Conservation (phyloP, 495 filamentous ascomycete genomes). For the Penicillium malachiteum region DNA sequence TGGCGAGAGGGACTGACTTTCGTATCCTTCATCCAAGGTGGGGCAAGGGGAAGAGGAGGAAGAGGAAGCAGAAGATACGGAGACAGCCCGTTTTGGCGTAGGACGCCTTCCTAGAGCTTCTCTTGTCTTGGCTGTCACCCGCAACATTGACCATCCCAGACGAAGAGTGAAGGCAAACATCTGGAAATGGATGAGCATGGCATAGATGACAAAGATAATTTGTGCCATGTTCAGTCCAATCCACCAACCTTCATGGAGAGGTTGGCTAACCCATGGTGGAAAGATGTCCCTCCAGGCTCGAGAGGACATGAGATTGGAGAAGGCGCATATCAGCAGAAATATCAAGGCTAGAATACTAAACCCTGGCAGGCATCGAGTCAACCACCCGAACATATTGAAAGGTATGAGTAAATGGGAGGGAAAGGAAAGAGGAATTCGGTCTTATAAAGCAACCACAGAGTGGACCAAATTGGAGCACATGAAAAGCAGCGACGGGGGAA, state of each 20-base stretch:
- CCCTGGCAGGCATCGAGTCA: constrained; percentile 38
- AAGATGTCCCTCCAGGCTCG: constrained; percentile 20
- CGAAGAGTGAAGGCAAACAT: constrained; percentile 32
- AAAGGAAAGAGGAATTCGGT: background rate
- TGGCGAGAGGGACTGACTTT: constrained; percentile 10
- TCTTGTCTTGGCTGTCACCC: constrained; percentile 22
- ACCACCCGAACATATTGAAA: constrained; percentile 27
- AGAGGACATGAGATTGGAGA: constrained; percentile 20
- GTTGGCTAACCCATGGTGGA: constrained; percentile 4
- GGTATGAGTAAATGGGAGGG: background rate
- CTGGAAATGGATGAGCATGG: constrained; percentile 29
- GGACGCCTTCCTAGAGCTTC: constrained; percentile 25
- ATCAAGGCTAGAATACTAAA: constrained; percentile 37
- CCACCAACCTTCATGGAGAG: constrained; percentile 12
- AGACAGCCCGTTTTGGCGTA: background rate
- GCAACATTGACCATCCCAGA: constrained; percentile 28
- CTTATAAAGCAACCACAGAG: background rate
- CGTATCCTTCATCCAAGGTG: constrained; percentile 4
- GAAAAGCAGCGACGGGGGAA: too few species aligned
- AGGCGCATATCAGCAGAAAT: constrained; percentile 22
- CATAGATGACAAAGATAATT: constrained; percentile 33
- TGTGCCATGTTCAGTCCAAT: constrained; percentile 26
- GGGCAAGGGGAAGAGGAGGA: constrained; percentile 3
- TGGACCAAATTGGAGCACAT: too few species aligned
- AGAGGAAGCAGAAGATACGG: constrained; percentile 2